Percentiles rank a stretch among this genome's conserved stretches.
Evolutionary conservation across 208 protist genomes (phyloP).

Genomic region (Trichomonas tenax): DNA sequence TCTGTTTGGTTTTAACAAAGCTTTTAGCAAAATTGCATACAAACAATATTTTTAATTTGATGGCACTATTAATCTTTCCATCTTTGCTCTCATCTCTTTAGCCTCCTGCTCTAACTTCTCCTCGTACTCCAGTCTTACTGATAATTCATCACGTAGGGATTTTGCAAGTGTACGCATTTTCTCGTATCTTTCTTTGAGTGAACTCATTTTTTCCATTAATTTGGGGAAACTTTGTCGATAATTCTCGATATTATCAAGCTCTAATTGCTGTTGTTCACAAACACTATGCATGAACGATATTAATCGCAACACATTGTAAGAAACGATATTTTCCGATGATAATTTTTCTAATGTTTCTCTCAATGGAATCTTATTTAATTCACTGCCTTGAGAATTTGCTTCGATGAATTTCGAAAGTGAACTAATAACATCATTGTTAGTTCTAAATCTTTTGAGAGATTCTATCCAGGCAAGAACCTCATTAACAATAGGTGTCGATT

Average conservation of each 20-base stretch:
- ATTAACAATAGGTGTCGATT: neutral
- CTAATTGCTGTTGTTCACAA: neutral
- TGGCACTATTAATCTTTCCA: neutral
- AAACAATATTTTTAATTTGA: neutral
- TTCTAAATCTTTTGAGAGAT: neutral
- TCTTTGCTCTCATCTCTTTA: neutral
- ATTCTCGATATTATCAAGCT: neutral
- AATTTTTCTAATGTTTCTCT: neutral
- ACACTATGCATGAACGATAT: neutral
- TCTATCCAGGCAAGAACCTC: neutral
- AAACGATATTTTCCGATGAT: neutral
- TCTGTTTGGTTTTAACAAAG: too few species aligned
- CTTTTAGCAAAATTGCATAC: too few species aligned
- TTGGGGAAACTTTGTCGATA: neutral
- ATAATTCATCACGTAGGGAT: neutral
- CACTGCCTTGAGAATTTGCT: neutral
- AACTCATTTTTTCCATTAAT: neutral
- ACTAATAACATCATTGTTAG: neutral
- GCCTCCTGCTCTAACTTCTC: neutral
- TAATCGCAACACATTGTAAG: neutral
- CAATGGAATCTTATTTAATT: neutral
- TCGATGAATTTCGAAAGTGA: neutral
- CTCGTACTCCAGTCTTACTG: neutral
- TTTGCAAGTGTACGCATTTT: neutral
- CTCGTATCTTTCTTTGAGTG: neutral